phyloP scores from a whole-genome alignment of 2,329 filamentous ascomycete genomes.

The Xylariaceae sp. region DNA sequence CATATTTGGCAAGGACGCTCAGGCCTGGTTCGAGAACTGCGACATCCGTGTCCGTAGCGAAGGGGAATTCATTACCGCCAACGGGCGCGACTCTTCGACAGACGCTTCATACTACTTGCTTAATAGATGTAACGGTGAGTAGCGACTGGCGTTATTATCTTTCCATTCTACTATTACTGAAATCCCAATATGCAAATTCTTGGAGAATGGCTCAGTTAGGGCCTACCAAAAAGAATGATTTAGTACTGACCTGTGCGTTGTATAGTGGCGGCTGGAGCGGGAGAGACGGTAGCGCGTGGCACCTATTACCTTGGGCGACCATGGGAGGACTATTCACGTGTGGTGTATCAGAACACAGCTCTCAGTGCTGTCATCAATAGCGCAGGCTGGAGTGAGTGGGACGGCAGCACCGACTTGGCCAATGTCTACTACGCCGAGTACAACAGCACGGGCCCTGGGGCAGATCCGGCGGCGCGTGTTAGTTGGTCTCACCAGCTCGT shows the following conservation, averaged over 20 bases:
- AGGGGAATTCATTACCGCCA: conserved; percentile 42
- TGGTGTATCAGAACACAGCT: conserved; percentile 45
- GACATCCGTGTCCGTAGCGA: conserved; percentile 37
- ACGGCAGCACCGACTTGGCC: conserved; percentile 44
- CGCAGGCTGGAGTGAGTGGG: conserved; percentile 58
- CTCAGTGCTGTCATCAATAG: conserved; percentile 55
- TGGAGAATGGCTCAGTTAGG: too few species aligned
- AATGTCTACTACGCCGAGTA: conserved; percentile 57
- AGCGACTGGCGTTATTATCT: too few species aligned
- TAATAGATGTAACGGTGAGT: conserved; percentile 41
- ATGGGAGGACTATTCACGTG: conserved; percentile 44
- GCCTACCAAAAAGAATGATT: too few species aligned
- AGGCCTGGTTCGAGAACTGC: conserved; percentile 41
- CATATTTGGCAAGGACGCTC: conserved; percentile 43
- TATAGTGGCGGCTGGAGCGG: conserved; percentile 38
- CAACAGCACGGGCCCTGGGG: conserved; percentile 53
- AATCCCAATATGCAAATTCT: too few species aligned
- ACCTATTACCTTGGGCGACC: conserved; percentile 47
- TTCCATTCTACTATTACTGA: too few species aligned
- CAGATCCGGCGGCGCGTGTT: conserved; percentile 50
- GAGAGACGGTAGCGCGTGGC: conserved; percentile 34
- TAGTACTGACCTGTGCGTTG: too few species aligned
- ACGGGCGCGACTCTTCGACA: conserved; percentile 35
- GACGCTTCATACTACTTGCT: conserved; percentile 44
- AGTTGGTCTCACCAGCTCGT: conserved; percentile 36